Evolutionary conservation across 257 asterid genomes (phyloP), one percentile per base, ranked within the genome.

Genomic region (Avicennia marina): DNA sequence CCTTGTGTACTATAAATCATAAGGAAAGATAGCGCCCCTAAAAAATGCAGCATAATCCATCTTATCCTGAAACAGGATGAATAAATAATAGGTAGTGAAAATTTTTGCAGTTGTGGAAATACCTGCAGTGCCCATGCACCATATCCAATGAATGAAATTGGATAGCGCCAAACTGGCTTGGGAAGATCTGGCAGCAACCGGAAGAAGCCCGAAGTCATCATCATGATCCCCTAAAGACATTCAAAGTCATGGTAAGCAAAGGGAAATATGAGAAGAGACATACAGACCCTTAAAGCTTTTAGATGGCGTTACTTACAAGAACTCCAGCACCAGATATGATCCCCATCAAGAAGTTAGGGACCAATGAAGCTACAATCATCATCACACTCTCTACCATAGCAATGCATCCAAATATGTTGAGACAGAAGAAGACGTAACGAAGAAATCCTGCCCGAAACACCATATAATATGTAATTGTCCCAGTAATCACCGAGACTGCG

Each of bases 51-150:
- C n/a, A n/a, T n/a, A n/a, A n/a, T n/a, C n/a, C n/a, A n/a, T n/a
- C n/a, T n/a, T n/a, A n/a, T n/a, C n/a, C n/a, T 29, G 7, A 29
- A 29, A 29, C 33, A 2, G 3, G 33, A 29, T 29, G 3, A 2
- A 29, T 29, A 29, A n/a, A n/a, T n/a, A n/a, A n/a, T n/a, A n/a
- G n/a, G 33, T 29, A 29, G 7, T 29, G 33, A 29, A 29, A 29
- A 7, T 2, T 2, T 2, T 2, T 3, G 41, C 3, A 5, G 13
- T 36, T 8, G 13, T 7, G 10, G 41, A 11, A 5, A 36, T 36
- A 89, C 97, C 95, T 90, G 98, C 52, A 90, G 57, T 8, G 87
- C 74, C 98, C 98, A 90, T 6, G 96, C 86, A 50, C 96, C 95
- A 4, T 84, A 90, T 44, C 96, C 85, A 0, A 88, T 63, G 54